Evolutionary conservation across 1,139 yeast species (phyloP).

Genomic region (Kurtzmaniella quercitrusa): DNA sequence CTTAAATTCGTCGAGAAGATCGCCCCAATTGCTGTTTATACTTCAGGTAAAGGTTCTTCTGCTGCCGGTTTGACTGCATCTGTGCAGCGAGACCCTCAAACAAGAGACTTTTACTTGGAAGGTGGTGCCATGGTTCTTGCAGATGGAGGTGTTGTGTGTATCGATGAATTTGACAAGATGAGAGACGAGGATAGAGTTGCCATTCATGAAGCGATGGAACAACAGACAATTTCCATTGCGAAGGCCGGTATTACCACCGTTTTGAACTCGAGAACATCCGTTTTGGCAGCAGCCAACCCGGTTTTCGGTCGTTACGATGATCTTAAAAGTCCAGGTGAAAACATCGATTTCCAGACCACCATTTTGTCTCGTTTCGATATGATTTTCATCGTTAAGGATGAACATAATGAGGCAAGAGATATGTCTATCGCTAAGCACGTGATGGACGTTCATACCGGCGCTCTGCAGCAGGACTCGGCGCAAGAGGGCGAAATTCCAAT

Average conservation of each 20-base stretch:
- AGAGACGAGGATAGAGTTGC: slow-evolving; percentile 99
- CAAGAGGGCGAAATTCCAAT: slow-evolving; percentile 87
- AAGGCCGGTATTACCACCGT: slow-evolving; percentile 98
- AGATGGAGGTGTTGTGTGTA: slow-evolving; percentile 98
- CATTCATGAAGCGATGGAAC: slow-evolving; percentile 99
- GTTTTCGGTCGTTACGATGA: slow-evolving; percentile 96
- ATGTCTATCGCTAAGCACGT: slow-evolving; percentile 91
- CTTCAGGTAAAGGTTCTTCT: slow-evolving; percentile 98
- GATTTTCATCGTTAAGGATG: slow-evolving; percentile 97
- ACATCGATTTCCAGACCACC: slow-evolving; percentile 95
- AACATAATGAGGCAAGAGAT: slow-evolving; percentile 83
- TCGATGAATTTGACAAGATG: slow-evolving; percentile 99
- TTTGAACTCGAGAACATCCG: slow-evolving; percentile 91
- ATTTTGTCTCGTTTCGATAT: slow-evolving; percentile 96
- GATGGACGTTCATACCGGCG: slow-evolving; percentile 89
- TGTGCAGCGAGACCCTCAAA: slow-evolving; percentile 84
- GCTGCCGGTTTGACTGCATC: slow-evolving; percentile 99
- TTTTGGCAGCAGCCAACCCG: slow-evolving; percentile 97
- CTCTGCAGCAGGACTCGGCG: slow-evolving; percentile 45
- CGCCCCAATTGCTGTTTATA: slow-evolving; percentile 90
- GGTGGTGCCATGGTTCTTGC: slow-evolving; percentile 99
- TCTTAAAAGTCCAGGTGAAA: slow-evolving; percentile 94
- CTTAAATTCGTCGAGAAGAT: slow-evolving; percentile 93
- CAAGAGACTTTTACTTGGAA: slow-evolving; percentile 90
- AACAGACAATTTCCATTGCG: slow-evolving; percentile 98